These are phyloP conservation scores for Penicillium sp. DNA, from an alignment of 2,329 filamentous ascomycete genomes.

Conservation along the genomic window DNA sequence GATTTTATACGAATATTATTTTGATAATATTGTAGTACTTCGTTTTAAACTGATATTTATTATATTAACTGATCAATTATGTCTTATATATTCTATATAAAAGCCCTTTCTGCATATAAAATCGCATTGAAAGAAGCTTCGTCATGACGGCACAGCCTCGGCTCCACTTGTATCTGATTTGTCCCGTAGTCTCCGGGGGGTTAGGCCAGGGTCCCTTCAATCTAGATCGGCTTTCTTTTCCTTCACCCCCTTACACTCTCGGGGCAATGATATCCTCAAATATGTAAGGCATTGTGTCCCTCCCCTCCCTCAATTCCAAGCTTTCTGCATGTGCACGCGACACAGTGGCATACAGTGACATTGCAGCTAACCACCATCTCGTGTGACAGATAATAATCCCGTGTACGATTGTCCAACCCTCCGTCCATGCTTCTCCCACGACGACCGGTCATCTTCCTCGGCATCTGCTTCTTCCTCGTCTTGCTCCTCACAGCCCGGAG, in stretches of 20 bases:
- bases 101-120: background rate
- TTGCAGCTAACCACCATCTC: conserved; percentile 12
- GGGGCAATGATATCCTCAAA: conserved; percentile 2
- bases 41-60: too few relatives aligned
- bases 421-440: conserved; percentile 36
- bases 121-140: conserved; percentile 2
- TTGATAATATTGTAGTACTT: background rate
- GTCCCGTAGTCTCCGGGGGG: background rate
- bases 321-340: background rate
- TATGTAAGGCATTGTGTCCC: conserved; percentile 1
- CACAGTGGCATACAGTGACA: background rate
- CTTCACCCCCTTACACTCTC: background rate
- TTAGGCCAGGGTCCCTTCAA: background rate
- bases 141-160: background rate
- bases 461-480: conserved; percentile 34
- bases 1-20: background rate
- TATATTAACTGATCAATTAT: background rate
- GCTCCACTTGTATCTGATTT: conserved; percentile 6
- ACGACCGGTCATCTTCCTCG: conserved; percentile 33
- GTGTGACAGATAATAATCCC: conserved; percentile 13
- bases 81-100: too few relatives aligned
- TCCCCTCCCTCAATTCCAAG: background rate
- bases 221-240: conserved; percentile 1
- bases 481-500: conserved; percentile 31
- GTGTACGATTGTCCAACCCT: background rate